phyloP scores from a whole-genome alignment of 176 grass and related monocot genomes.

The Rhynchospora pubera region DNA sequence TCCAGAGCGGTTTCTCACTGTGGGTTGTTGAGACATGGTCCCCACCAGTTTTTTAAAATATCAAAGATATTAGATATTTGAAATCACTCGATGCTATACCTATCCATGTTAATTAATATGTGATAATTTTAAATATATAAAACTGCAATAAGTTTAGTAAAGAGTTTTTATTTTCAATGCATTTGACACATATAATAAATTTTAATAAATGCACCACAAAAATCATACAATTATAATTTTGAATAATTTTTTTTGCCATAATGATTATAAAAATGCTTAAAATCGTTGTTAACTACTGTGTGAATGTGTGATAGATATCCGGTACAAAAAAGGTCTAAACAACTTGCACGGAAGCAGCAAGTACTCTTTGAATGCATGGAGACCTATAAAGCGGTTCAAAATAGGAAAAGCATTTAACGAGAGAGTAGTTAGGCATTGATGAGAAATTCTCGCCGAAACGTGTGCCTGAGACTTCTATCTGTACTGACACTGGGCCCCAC shows the following conservation, averaged over 20 bases:
- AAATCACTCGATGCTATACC: no score
- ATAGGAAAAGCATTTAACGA: neutral
- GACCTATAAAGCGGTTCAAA: neutral
- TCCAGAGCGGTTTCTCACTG: neutral
- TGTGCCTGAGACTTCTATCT: neutral
- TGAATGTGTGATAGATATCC: neutral
- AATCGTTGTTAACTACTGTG: neutral
- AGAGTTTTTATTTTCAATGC: neutral
- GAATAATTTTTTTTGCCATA: neutral
- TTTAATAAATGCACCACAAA: neutral
- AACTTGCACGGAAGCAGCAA: no score
- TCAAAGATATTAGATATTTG: no score
- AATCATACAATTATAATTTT: neutral
- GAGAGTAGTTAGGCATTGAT: neutral
- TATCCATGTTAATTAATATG: no score
- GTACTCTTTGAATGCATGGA: no score
- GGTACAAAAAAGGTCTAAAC: no score
- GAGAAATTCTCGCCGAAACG: neutral
- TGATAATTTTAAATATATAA: no score
- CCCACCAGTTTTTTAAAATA: neutral
- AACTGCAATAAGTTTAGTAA: no score
- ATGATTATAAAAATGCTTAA: neutral
- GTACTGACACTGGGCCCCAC: neutral
- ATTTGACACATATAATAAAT: neutral
- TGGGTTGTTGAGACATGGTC: neutral